Evolutionary conservation across 164 flowering plant species (phyloP).

Genomic region (Stephania cephalantha): DNA sequence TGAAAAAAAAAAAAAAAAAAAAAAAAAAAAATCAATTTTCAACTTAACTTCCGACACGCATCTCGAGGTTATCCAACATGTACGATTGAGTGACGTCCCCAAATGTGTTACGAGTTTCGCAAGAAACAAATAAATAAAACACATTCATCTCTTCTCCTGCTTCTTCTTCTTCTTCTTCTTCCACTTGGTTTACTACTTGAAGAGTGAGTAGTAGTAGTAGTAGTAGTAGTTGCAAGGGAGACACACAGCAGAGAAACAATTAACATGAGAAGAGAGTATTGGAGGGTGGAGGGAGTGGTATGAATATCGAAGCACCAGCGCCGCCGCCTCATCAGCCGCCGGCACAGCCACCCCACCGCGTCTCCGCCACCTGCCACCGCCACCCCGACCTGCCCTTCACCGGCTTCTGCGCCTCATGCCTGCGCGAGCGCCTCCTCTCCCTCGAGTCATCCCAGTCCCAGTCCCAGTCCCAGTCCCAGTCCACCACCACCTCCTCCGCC

Average conservation of each 20-base stretch:
- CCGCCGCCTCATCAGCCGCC: conserved; percentile 19
- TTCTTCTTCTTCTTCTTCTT: conserved; percentile 1
- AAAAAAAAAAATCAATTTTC: too few relatives aligned
- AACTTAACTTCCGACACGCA: too few relatives aligned
- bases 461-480: too few relatives aligned
- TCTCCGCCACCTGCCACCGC: conserved; percentile 45
- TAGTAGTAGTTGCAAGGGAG: background rate
- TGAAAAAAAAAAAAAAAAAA: too few relatives aligned
- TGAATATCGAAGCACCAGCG: conserved; percentile 22
- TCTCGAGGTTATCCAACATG: too few relatives aligned
- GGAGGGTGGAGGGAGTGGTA: conserved; percentile 6
- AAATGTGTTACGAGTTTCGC: too few relatives aligned
- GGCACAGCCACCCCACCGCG: conserved; percentile 26
- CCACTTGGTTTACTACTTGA: background rate
- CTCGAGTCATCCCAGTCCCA: conserved; percentile 20
- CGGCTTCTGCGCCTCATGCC: conserved; percentile 83
- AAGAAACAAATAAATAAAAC: too few relatives aligned
- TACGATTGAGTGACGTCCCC: too few relatives aligned
- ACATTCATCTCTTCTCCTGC: conserved; percentile 1
- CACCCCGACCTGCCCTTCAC: conserved; percentile 65
- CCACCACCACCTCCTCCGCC: background rate
- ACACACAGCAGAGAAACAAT: too few relatives aligned
- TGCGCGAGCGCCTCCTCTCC: conserved; percentile 77
- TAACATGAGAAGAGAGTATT: background rate
- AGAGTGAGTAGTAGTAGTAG: conserved; percentile 16